These are phyloP conservation scores for Daldinia sp. DNA, from an alignment of 2,329 filamentous ascomycete species.

Conservation along the genomic window DNA sequence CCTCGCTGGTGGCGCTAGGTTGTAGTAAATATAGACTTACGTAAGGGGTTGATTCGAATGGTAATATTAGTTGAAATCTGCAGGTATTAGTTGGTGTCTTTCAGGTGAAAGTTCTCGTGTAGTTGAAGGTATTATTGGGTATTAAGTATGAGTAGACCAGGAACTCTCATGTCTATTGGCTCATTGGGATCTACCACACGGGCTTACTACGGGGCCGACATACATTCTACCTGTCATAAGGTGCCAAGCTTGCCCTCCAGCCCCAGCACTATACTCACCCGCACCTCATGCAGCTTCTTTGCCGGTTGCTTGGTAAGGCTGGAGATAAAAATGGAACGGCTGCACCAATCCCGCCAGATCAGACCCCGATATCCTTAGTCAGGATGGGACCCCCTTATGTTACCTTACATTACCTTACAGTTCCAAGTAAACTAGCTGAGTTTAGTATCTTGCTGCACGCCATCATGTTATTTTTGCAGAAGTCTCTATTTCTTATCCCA, in stretches of 20 bases:
- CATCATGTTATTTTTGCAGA: conserved; percentile 17
- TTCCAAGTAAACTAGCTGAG: conserved; percentile 21
- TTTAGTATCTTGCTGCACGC: conserved; percentile 20
- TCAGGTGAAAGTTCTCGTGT: neutral
- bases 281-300: conserved; percentile 31
- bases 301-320: conserved; percentile 40
- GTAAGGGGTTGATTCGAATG: conserved; percentile 20
- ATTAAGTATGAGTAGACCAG: neutral
- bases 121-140: conserved; percentile 1
- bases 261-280: conserved; percentile 12
- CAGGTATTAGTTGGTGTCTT: neutral
- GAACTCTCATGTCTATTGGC: neutral
- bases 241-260: conserved; percentile 22
- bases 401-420: conserved; percentile 20
- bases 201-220: conserved; percentile 18
- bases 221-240: neutral
- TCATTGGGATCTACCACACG: conserved; percentile 3
- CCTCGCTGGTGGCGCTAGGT: neutral
- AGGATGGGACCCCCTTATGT: conserved; percentile 24
- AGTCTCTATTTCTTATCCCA: conserved; percentile 13
- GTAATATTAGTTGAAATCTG: conserved; percentile 7
- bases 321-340: conserved; percentile 41
- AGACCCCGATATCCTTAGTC: conserved; percentile 32
- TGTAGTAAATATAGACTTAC: conserved; percentile 10
- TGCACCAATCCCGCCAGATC: conserved; percentile 32